Evolutionary conservation across 768 basidiomycete genomes (phyloP).

Genomic region (Neoboletus subvelutipes): DNA sequence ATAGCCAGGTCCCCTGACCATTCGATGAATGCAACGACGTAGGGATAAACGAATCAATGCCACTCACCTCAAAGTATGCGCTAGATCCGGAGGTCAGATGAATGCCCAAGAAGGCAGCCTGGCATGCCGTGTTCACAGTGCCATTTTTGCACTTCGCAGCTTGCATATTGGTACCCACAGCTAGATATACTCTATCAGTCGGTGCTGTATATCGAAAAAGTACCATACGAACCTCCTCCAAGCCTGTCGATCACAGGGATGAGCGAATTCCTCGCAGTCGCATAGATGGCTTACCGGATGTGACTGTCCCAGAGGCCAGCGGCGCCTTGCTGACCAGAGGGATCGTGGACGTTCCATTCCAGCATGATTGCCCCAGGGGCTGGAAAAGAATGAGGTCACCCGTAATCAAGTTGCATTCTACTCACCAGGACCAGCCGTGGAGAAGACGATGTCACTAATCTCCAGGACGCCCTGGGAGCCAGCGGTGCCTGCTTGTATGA

Average conservation of each 20-base stretch:
- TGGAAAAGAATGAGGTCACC: conserved; percentile 2
- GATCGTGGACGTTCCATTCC: conserved; percentile 62
- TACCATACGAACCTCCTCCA: conserved; percentile 25
- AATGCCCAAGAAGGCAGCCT: conserved; percentile 63
- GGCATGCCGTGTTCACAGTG: conserved; percentile 44
- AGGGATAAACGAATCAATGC: background rate
- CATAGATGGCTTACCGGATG: conserved; percentile 27
- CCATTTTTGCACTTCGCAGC: conserved; percentile 42
- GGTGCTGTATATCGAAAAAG: background rate
- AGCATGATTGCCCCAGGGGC: conserved; percentile 49
- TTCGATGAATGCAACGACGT: background rate
- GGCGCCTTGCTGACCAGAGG: conserved; percentile 48
- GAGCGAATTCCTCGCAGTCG: background rate
- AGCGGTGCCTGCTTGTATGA: conserved; percentile 44
- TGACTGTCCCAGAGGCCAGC: conserved; percentile 54
- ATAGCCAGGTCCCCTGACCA: conserved; percentile 69
- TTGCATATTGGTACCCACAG: conserved; percentile 54
- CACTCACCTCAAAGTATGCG: conserved; percentile 60
- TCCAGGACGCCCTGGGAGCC: conserved; percentile 53
- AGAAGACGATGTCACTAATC: conserved; percentile 63
- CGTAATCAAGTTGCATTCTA: background rate
- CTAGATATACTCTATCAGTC: conserved; percentile 26
- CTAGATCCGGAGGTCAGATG: conserved; percentile 55
- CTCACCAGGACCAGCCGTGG: conserved; percentile 49
- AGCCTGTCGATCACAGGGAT: conserved; percentile 13